Evolutionary conservation across 768 basidiomycete genomes (phyloP), one percentile per base, ranked within the genome.

Genomic region (Crassisporium funariophilum): DNA sequence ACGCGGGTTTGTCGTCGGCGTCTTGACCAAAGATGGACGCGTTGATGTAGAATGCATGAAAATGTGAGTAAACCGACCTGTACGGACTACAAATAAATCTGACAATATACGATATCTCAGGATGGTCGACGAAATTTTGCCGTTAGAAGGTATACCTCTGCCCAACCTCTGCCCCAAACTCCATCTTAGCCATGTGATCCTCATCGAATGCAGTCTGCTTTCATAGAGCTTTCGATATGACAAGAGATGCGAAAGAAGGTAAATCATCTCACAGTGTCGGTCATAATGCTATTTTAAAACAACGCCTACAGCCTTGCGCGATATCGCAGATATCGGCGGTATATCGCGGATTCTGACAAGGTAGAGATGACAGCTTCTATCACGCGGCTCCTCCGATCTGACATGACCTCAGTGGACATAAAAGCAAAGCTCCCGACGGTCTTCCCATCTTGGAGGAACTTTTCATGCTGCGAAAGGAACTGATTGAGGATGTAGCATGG

Each of bases 291-390:
- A 35, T 2, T 13, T 39, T 2, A 36, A 15, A 40, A 39, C 49
- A 2, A 24, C 36, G 43, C 29, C 10, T 27, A 13, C 43, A 81
- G 79, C 77, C 6, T 53, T 79, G 19, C 63, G 63, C 17, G 73
- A 78, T 37, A 68, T 87, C n/a, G 71, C 71, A 35, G 66, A 66
- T 17, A 80, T 89, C 22, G 69, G 73, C 20, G 84, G 85, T 1
- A 74, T 92, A 38, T 82, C 83, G n/a, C 79, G 91, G 20, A 77
- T 93, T 49, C 62, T 92, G 41, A 91, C 91, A 10, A 91, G 90
- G 90, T 84, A 58, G 21, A 58, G n/a, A n/a, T n/a, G n/a, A 37
- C 11, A 29, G n/a, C 20, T 27, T 15, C 35, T 25, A 11, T 40
- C 7, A 13, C 24, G 29, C 33, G 39, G 39, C 46, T 35, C 41